phyloP scores from a whole-genome alignment of 345 rosid species.

The Jatropha curcas region DNA sequence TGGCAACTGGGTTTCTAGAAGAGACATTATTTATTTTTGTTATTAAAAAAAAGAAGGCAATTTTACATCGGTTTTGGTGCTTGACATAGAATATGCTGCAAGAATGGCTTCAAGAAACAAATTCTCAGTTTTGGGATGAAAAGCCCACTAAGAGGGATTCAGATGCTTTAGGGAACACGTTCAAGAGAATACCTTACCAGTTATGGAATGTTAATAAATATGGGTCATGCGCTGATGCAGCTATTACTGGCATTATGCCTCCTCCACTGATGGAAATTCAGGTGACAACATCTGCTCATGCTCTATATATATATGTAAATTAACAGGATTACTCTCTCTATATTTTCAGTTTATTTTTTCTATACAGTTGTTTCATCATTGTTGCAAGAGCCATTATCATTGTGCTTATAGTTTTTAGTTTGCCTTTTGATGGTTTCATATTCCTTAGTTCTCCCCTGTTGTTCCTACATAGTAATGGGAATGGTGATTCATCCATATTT shows the following conservation, averaged over 20 bases:
- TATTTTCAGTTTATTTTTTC: neutral
- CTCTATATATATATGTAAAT: neutral
- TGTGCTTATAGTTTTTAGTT: neutral
- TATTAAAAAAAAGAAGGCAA: no score
- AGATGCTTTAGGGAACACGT: slow-evolving; percentile 45
- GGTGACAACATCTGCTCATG: slow-evolving; percentile 42
- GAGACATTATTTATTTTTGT: neutral
- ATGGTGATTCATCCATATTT: slow-evolving; percentile 33
- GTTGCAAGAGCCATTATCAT: neutral
- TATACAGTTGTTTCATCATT: neutral
- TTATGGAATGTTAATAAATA: slow-evolving; percentile 86
- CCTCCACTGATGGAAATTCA: slow-evolving; percentile 89
- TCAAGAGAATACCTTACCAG: slow-evolving; percentile 65
- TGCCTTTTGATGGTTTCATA: neutral
- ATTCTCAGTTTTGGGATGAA: slow-evolving; percentile 75
- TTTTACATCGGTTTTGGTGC: neutral
- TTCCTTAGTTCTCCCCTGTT: neutral
- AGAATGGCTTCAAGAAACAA: slow-evolving; percentile 59
- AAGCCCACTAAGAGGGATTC: slow-evolving; percentile 40
- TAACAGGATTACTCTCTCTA: neutral
- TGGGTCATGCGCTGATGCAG: slow-evolving; percentile 81
- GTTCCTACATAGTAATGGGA: slow-evolving; percentile 13
- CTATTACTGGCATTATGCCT: slow-evolving; percentile 87
- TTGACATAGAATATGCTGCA: slow-evolving; percentile 62
- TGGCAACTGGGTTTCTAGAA: neutral